Base-by-base conservation (phyloP, 2,329 filamentous ascomycete genomes). In the Cladobotryum protrusum region DNA sequence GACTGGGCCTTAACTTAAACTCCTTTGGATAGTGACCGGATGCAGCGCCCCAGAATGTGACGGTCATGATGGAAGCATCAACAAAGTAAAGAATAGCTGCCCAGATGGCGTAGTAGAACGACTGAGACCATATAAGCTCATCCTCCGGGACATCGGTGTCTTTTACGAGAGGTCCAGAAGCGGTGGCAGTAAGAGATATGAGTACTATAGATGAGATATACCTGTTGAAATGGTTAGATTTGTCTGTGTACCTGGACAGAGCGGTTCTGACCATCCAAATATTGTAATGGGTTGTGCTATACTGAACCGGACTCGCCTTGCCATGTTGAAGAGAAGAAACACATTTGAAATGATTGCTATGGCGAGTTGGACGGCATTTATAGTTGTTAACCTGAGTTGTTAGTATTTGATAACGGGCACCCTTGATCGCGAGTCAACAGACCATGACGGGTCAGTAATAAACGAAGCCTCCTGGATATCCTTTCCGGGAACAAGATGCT, bases 291-390 rank as follows among this genome's bases (percentile, higher is more conserved):
- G 90, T 52, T 95, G 79, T 1, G 90, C 89, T 36, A 95, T 74
- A n/a, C 85, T 83, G 63, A 95, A 95, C 46, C 87, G 80, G 5
- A 96, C 78, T 5, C 83, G 77, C 51, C 82, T 79, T 0, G 89
- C 87, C 76, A 96, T 96, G 68, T 96, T 96, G 58, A 93, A 79
- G 1, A 96, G 75, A 2, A 96, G 76, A 54, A 89, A 90, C 1
- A 88, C 56, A 59, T 96, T 96, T 5, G 90, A 87, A 1, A 85
- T 65, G 34, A 95, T 72, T 14, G 89, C 91, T 52, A 89, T 79
- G 17, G 72, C 80, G 5, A 96, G 76, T 54, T 92, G 91, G 2
- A 85, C 73, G 4, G 85, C 87, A 61, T 96, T 96, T 58, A 95
- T 71, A 47, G 74, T 79, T 43, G 85, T 82, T 45, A 87, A 78